Conservation (phyloP, 2,329 filamentous ascomycete species). For the Fusarium sp. region DNA sequence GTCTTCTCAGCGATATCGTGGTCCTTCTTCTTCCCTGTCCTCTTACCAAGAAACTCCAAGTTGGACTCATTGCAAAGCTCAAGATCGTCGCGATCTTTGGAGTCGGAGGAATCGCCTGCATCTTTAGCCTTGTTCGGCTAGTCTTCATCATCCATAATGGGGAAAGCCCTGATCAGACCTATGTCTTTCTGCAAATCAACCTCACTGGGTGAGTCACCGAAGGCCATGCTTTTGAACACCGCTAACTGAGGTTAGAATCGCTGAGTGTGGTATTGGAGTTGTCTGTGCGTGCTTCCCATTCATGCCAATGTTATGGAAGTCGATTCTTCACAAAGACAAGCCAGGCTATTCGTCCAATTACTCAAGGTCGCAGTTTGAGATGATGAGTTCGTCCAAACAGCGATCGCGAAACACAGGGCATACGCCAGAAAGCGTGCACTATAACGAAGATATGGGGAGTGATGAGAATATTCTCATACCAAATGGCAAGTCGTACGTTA, state of each 20-base stretch:
- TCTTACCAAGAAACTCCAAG: constrained; percentile 26
- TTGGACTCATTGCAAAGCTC: constrained; percentile 18
- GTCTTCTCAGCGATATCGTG: constrained; percentile 22
- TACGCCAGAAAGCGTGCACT: not conserved
- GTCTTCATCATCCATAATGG: constrained; percentile 26
- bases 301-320: constrained; percentile 35
- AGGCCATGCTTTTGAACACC: rapidly evolving
- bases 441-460: constrained; percentile 5
- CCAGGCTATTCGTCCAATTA: constrained; percentile 25
- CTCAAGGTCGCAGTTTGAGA: constrained; percentile 23
- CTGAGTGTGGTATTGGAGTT: constrained; percentile 27
- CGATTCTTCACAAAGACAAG: constrained; percentile 24
- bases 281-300: constrained; percentile 32
- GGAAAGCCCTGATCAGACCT: constrained; percentile 25
- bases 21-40: constrained; percentile 18
- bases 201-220: constrained; percentile 6
- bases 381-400: constrained; percentile 20
- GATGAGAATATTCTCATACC: constrained; percentile 27
- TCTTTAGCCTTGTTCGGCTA: constrained; percentile 20
- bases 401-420: constrained; percentile 5
- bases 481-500: constrained; percentile 7
- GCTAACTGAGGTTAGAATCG: constrained; percentile 7
- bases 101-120: constrained; percentile 17
- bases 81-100: constrained; percentile 28
- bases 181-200: constrained; percentile 29